Percentiles rank a stretch among this genome's conserved stretches.
These are phyloP conservation scores for Xylaria castorea DNA, from an alignment of 495 filamentous ascomycete genomes.

Conservation along the genomic window DNA sequence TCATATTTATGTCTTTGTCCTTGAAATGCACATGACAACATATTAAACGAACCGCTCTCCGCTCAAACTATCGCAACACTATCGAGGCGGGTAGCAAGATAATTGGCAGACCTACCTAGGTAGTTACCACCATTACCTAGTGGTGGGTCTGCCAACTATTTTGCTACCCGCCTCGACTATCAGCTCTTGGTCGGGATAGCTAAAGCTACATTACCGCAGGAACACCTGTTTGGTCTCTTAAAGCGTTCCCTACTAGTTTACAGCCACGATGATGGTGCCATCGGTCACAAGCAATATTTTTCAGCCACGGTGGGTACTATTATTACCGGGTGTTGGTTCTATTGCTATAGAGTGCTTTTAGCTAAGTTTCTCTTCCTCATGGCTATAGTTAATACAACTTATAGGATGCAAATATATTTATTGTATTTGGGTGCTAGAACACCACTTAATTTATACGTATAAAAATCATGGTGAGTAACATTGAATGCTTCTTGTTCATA, in stretches of 20 bases:
- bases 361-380: background rate
- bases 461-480: background rate
- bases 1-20: too few species aligned
- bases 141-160: too few species aligned
- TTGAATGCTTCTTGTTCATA: background rate
- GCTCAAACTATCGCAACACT: background rate
- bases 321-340: too few species aligned
- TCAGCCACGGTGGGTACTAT: background rate
- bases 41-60: background rate
- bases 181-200: background rate
- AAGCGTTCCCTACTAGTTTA: background rate
- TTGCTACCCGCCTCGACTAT: too few species aligned
- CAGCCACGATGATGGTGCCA: background rate
- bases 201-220: background rate
- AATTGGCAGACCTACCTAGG: too few species aligned
- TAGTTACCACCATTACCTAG: too few species aligned
- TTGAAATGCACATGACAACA: too few species aligned
- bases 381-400: background rate
- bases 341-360: background rate
- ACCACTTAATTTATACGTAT: background rate
- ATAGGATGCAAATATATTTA: background rate
- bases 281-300: background rate
- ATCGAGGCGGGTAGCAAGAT: too few species aligned
- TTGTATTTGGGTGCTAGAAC: background rate
- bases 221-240: background rate